Evolutionary conservation across 495 filamentous ascomycete genomes (phyloP), one percentile per base, ranked within the genome.

Genomic region (Aspergillus nanangensis): DNA sequence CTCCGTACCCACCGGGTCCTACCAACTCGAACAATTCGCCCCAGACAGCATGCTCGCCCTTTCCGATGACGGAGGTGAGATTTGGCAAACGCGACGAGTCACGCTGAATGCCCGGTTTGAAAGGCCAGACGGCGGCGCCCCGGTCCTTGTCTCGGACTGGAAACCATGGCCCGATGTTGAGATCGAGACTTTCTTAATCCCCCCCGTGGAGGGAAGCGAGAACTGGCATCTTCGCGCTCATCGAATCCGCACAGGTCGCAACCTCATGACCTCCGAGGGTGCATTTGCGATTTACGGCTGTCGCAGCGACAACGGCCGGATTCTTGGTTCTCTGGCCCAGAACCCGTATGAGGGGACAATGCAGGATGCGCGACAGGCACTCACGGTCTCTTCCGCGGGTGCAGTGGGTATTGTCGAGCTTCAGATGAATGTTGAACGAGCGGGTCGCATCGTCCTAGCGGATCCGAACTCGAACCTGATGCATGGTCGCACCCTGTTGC

Each of bases 391-490:
- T 1, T 73, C 73, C 4, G 74, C 66, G 44, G 84, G 87, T 0
- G 84, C 83, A 23, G 83, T 88, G 9, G 86, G 86, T 0, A 83
- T 89, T 44, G 71, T 73, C 22, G 84, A 83, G 48, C 54, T 88
- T 13, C 70, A 78, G 27, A 44, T 56, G 0, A 45, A 39, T 1
- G 57, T 55, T 29, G 58, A 60, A 8, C 66, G 84, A 19, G 60
- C 61, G 23, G 84, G 83, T 1, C 76, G 66, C 40, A 66, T 85
- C 39, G 80, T 88, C 24, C 79, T 86, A 39, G 82, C 83, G 1
- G 87, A 92, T 60, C 84, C 86, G 1, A 90, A 92, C 58, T 82
- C 82, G 27, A 90, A 90, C 56, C 61, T 90, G 31, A 74, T 89
- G 1, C 78, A 86, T 64, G 78, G 80, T 25, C 63, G 86, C 41